These are phyloP conservation scores for Ophiostoma tasmaniense DNA, from an alignment of 2,329 filamentous ascomycete genomes.

Conservation along the genomic window DNA sequence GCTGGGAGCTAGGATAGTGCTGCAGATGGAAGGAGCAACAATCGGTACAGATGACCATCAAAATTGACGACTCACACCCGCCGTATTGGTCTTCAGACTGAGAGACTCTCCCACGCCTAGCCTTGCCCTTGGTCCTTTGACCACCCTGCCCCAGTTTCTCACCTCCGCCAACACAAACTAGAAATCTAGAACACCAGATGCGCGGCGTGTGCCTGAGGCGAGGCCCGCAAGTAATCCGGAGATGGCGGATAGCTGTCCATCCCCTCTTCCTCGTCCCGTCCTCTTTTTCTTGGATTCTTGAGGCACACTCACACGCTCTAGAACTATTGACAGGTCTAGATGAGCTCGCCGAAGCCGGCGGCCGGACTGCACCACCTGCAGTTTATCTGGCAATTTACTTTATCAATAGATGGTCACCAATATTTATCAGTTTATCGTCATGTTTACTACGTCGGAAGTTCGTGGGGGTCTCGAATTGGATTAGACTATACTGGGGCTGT, in stretches of 20 bases:
- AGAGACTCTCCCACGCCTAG: not conserved
- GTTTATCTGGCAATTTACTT: not conserved
- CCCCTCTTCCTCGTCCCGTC: not conserved
- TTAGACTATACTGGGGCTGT: not conserved
- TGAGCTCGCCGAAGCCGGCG: not conserved
- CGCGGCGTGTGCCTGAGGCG: not conserved
- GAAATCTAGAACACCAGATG: constrained; percentile 8
- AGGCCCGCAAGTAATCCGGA: constrained; percentile 7
- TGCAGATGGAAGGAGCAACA: not conserved
- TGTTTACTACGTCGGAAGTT: not conserved
- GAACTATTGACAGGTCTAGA: not conserved
- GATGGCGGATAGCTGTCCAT: constrained; percentile 5
- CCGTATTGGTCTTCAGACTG: not conserved
- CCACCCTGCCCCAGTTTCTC: constrained; percentile 3
- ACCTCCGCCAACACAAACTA: not conserved
- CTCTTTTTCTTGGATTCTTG: not conserved
- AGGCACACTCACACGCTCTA: not conserved
- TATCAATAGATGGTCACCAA: not conserved
- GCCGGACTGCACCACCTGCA: not conserved
- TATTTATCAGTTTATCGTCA: not conserved
- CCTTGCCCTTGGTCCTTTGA: not conserved
- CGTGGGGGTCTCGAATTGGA: not conserved
- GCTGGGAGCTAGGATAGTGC: not conserved
- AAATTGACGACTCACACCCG: not conserved
- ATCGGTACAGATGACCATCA: not conserved